Percentiles rank a stretch among this genome's conserved stretches.
Evolutionary conservation across 2,329 filamentous ascomycete species (phyloP).

Genomic region (Aspergillus caelatus): DNA sequence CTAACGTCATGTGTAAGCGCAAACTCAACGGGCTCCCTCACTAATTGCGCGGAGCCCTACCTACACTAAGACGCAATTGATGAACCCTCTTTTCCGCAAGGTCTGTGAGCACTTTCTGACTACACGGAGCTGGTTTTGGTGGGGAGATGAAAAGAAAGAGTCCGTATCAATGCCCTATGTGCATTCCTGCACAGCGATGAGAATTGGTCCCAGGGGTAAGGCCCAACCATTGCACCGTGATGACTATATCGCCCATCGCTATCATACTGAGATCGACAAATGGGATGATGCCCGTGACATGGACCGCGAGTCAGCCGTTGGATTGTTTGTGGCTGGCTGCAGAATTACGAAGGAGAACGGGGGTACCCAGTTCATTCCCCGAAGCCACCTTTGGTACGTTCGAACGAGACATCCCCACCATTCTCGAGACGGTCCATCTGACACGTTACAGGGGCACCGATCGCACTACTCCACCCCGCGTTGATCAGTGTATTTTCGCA

Average conservation of each 20-base stretch:
- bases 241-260: constrained; percentile 13
- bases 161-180: constrained; percentile 30
- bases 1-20: background rate
- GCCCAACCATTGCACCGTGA: constrained; percentile 28
- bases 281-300: constrained; percentile 16
- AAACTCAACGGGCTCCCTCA: constrained; percentile 13
- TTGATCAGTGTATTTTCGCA: constrained; percentile 27
- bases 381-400: constrained; percentile 29
- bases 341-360: constrained; percentile 32
- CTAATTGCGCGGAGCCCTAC: constrained; percentile 10
- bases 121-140: constrained; percentile 31
- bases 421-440: background rate
- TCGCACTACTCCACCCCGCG: constrained; percentile 12
- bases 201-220: constrained; percentile 26
- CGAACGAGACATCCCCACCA: background rate
- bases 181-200: constrained; percentile 17
- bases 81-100: constrained; percentile 30
- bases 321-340: constrained; percentile 29
- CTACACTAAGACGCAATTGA: constrained; percentile 18
- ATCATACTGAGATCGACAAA: constrained; percentile 1
- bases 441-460: background rate
- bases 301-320: constrained; percentile 23
- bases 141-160: constrained; percentile 29
- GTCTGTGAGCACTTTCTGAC: constrained; percentile 32
- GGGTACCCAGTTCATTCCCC: constrained; percentile 34